Conservation (phyloP, 306 rosid genomes). For the Cotoneaster glaucophyllus region DNA sequence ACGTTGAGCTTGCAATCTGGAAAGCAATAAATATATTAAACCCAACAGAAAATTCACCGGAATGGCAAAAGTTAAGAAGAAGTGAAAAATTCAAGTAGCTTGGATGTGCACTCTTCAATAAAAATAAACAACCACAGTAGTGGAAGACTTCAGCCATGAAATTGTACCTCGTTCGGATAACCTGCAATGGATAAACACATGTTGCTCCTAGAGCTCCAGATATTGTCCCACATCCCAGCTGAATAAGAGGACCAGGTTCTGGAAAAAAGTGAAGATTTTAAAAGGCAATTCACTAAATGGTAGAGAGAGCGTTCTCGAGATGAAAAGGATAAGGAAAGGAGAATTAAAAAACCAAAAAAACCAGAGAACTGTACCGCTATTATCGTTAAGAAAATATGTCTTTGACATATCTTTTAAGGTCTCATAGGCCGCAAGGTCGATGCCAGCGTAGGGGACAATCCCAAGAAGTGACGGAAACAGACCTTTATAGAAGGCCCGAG, state of each 20-base stretch:
- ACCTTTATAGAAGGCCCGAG: slow-evolving; percentile 88
- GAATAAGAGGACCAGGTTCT: slow-evolving; percentile 91
- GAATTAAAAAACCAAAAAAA: background rate
- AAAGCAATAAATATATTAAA: slow-evolving; percentile 18
- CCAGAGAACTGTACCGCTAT: slow-evolving; percentile 40
- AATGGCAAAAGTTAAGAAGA: background rate
- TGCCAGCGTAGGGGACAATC: slow-evolving; percentile 92
- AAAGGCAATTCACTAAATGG: background rate
- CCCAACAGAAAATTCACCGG: background rate
- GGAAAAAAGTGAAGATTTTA: slow-evolving; percentile 30
- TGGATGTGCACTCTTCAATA: background rate
- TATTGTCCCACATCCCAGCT: slow-evolving; percentile 90
- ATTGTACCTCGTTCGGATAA: slow-evolving; percentile 77
- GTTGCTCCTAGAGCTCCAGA: slow-evolving; percentile 96
- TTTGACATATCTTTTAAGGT: slow-evolving; percentile 84
- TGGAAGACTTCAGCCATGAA: slow-evolving; percentile 3
- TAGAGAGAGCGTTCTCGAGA: background rate
- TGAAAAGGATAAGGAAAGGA: background rate
- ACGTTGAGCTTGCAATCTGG: slow-evolving; percentile 90
- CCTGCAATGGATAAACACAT: slow-evolving; percentile 94
- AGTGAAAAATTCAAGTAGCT: background rate
- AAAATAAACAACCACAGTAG: background rate
- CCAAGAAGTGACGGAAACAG: slow-evolving; percentile 87
- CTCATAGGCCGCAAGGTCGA: slow-evolving; percentile 90
- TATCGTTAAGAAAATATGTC: slow-evolving; percentile 53